These are phyloP conservation scores for Arthrobotrys megalospora DNA, from an alignment of 2,329 filamentous ascomycete genomes.

Conservation along the genomic window DNA sequence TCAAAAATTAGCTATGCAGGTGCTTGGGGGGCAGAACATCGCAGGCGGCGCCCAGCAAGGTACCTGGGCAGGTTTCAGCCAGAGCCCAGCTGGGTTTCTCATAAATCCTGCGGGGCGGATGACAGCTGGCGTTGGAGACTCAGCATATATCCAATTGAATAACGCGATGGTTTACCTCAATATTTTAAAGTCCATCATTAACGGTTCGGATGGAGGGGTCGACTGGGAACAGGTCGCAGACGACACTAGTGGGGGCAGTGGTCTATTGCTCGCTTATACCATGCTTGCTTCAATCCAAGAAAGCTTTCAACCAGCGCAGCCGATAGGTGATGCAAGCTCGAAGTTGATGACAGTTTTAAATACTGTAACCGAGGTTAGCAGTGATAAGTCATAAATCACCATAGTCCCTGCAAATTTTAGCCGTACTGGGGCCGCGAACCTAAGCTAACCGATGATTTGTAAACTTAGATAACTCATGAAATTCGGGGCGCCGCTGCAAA, in stretches of 20 bases:
- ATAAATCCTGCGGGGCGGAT: neutral
- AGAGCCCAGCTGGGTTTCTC: neutral
- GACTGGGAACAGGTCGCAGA: neutral
- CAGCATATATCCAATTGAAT: conserved; percentile 6
- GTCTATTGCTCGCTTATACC: neutral
- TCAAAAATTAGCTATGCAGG: neutral
- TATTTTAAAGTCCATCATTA: conserved; percentile 5
- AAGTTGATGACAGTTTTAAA: conserved; percentile 4
- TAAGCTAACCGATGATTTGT: too few species aligned
- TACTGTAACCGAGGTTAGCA: neutral
- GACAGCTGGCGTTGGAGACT: neutral
- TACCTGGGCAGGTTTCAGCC: neutral
- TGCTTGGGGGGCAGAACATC: too few species aligned
- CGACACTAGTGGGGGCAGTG: neutral
- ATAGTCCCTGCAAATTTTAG: too few species aligned
- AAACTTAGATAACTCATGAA: neutral
- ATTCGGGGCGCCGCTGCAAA: neutral
- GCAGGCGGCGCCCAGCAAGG: too few species aligned
- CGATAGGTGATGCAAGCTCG: neutral
- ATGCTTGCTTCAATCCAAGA: conserved; percentile 2
- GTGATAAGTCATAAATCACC: too few species aligned
- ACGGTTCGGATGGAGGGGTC: conserved; percentile 4
- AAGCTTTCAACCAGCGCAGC: neutral
- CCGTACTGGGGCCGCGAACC: too few species aligned
- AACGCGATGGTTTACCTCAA: conserved; percentile 16